Percentiles rank a stretch among this genome's conserved stretches.
These are phyloP conservation scores for Starmerella apis DNA, from an alignment of 805 yeast species.

Conservation along the genomic window DNA sequence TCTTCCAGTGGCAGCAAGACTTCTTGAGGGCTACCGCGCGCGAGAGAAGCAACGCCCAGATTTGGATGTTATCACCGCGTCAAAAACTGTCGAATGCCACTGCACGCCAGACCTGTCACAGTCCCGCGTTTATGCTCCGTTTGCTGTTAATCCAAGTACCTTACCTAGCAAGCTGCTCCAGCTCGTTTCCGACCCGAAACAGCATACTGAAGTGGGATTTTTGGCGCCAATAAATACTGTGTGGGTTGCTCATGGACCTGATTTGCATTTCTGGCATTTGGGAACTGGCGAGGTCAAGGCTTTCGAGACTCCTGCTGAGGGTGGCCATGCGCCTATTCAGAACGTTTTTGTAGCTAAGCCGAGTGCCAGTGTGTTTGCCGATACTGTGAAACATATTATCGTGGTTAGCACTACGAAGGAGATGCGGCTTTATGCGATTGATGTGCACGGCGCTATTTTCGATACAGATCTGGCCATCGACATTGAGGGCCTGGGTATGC, in stretches of 20 bases:
- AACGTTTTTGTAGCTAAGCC: constrained; percentile 74
- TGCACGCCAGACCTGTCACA: constrained; percentile 19
- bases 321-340: constrained; percentile 63
- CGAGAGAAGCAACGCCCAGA: constrained; percentile 24
- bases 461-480: constrained; percentile 77
- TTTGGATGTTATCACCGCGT: constrained; percentile 20
- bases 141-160: constrained; percentile 12
- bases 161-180: constrained; percentile 18
- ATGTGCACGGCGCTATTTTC: constrained; percentile 55
- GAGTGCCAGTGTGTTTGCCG: constrained; percentile 67
- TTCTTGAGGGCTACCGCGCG: constrained; percentile 23
- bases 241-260: constrained; percentile 78
- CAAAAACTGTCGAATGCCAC: constrained; percentile 22
- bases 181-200: constrained; percentile 1
- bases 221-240: constrained; percentile 70
- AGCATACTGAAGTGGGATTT: constrained; percentile 48
- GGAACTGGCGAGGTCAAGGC: constrained; percentile 56
- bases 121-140: constrained; percentile 20
- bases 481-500: constrained; percentile 64
- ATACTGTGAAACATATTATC: constrained; percentile 59
- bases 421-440: constrained; percentile 65
- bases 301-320: constrained; percentile 46
- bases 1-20: constrained; percentile 22
- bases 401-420: constrained; percentile 72
- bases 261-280: constrained; percentile 73